Conservation (phyloP, 768 basidiomycete genomes). For the Tricholoma matsutake region DNA sequence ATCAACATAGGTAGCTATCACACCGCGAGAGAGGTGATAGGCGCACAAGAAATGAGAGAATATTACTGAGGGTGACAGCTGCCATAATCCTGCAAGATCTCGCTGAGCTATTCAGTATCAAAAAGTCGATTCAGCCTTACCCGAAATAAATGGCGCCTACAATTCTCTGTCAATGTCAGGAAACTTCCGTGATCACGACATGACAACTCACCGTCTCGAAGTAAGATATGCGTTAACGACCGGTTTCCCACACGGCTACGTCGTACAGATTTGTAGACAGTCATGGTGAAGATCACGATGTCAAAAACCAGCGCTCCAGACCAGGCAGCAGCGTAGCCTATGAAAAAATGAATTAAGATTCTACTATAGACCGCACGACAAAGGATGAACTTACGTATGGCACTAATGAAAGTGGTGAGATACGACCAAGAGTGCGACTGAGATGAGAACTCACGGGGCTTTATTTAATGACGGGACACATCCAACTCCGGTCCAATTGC, state of each 20-base stretch:
- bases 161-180: not conserved
- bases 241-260: slow-evolving; percentile 16
- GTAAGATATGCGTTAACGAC: slow-evolving; percentile 30
- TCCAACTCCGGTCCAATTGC: slow-evolving; percentile 5
- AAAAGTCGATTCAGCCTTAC: slow-evolving; percentile 17
- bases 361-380: not conserved
- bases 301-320: slow-evolving; percentile 39
- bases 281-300: slow-evolving; percentile 38
- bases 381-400: slow-evolving; percentile 14
- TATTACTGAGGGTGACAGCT: slow-evolving; percentile 15
- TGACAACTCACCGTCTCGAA: slow-evolving; percentile 38
- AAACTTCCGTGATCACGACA: not conserved
- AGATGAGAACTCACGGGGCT: slow-evolving; percentile 14
- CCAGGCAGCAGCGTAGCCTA: slow-evolving; percentile 38
- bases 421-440: not conserved
- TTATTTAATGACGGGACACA: slow-evolving; percentile 22
- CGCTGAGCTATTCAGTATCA: not conserved
- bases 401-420: slow-evolving; percentile 7
- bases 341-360: not conserved
- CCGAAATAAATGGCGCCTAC: slow-evolving; percentile 42
- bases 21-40: not conserved
- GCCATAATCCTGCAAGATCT: slow-evolving; percentile 20
- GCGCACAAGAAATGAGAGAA: slow-evolving; percentile 22
- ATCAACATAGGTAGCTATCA: not conserved
- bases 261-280: slow-evolving; percentile 34